Evolutionary conservation across 2,329 filamentous ascomycete species (phyloP).

Genomic region (Cladosporium phlei): DNA sequence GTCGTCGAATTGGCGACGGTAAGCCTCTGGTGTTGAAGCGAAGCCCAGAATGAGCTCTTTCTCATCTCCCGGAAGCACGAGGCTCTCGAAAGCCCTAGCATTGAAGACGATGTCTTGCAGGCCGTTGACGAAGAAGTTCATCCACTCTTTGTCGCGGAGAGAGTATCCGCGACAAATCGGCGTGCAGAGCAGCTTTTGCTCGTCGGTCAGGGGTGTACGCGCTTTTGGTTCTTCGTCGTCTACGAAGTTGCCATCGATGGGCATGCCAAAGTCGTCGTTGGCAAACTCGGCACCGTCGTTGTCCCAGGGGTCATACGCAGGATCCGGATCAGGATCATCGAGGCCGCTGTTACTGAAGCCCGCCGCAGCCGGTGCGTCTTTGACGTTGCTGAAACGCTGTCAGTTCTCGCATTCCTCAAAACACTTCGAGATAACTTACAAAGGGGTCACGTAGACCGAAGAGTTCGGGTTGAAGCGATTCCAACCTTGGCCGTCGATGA

Average conservation of each 20-base stretch:
- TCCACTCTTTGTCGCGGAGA: conserved; percentile 41
- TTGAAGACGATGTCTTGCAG: conserved; percentile 43
- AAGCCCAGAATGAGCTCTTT: conserved; percentile 47
- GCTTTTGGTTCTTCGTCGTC: conserved; percentile 26
- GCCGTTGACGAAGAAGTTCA: conserved; percentile 37
- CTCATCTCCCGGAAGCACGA: conserved; percentile 45
- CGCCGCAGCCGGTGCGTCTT: neutral
- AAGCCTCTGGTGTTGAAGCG: conserved; percentile 39
- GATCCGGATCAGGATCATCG: conserved; percentile 15
- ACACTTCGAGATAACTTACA: conserved; percentile 23
- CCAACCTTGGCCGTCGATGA: conserved; percentile 50
- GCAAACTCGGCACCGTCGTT: conserved; percentile 14
- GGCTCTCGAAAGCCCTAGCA: conserved; percentile 41
- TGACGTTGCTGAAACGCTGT: conserved; percentile 8
- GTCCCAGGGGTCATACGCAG: conserved; percentile 16
- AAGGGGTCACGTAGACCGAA: conserved; percentile 35
- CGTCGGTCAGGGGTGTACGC: conserved; percentile 22
- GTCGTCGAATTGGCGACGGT: conserved; percentile 43
- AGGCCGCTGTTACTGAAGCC: conserved; percentile 15
- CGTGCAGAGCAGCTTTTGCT: conserved; percentile 33
- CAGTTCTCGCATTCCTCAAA: neutral
- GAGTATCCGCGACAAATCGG: conserved; percentile 33
- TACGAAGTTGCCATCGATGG: conserved; percentile 29
- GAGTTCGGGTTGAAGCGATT: conserved; percentile 43
- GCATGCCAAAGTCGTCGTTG: conserved; percentile 27